Base-by-base conservation (phyloP, 108 stramenopile species). In the Craspedostauros australis region DNA sequence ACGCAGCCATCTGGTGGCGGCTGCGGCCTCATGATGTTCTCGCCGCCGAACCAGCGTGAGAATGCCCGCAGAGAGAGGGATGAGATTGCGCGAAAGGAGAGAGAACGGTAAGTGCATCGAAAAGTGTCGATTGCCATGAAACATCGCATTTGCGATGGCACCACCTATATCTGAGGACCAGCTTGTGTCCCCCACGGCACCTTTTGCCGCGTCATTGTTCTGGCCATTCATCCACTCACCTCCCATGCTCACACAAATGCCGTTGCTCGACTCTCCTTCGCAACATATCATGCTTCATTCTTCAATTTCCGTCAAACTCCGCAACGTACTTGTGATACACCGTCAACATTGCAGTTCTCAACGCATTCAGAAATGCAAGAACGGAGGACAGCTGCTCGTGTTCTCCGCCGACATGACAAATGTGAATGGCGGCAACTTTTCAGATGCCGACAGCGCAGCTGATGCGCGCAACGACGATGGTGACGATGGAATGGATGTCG, bases 21-120 rank as follows among this genome's bases (percentile, higher is more conserved):
- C 27, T 29, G 44, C n/a, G 50, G 26, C 23, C 23, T 63, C 9
- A 29, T 55, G 25, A 20, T 46, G 4, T 74, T 73, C 27, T 76
- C 75, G 37, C 75, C 76, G 21, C 76, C 76, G 2, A 46, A 77
- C 34, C 70, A 71, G 28, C 42, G 47, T 28, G 62, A 31, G 11
- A 77, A 67, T 60, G 71, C 52, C 31, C 42, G 32, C 3, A 52
- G 53, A 19, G 69, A 70, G 52, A 50, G 40, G 46, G 39, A 30
- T 5, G 64, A 66, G 26, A 20, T 60, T 14, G 54, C 57, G 27
- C 38, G 28, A 16, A 66, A 62, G 30, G 51, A 54, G 26, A 22
- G 33, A 28, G 64, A 49, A 40, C 41, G 71, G 62, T 70, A 57
- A 36, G 57, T 38, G n/a, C n/a, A n/a, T n/a, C n/a, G n/a, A n/a